Evolutionary conservation across 1,139 yeast genomes (phyloP), one percentile per base, ranked within the genome.

Genomic region (Taphrina communis): DNA sequence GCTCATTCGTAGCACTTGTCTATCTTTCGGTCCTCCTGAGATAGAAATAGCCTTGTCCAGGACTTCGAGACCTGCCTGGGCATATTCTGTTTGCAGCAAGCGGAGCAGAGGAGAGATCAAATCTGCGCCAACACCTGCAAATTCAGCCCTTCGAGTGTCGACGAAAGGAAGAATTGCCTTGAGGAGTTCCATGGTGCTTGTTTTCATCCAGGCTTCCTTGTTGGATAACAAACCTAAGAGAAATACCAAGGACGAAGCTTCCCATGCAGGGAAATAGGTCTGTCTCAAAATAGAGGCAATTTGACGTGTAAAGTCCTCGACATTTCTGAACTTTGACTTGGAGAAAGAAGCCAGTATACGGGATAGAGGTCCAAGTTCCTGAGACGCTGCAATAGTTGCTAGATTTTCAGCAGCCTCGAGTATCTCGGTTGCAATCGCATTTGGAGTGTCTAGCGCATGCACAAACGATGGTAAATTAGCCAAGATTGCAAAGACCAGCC

Each of bases 41-140:
- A 95, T 90, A 9, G 86, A 83, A 0, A 86, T 88, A 0, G 95
- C 89, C 75, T 89, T 93, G 75, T 94, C 98, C 67, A 95, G 82
- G 0, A 94, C 98, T 72, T 88, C 95, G 55, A 95, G 80, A 0
- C 98, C 97, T 58, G 86, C 87, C 72, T 90, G 92, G 0, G 97
- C 97, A 78, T 85, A 88, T 63, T 92, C 97, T 0, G 98, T 92
- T 72, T 90, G 83, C 51, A 95, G 80, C 51, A 95, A 81, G 65
- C 98, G 82, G 72, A 95, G 81, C 66, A 95, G 80, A 0, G 99
- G 99, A 0, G 97, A 89, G 4, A 95, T 90, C 69, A 94, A 81
- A 76, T 94, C 99, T 0, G 99, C 99, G 6, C 99, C 99, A 59
- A 92, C 88, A 1, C 96, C 96, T 52, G 85, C 83, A 76, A 92